These are phyloP conservation scores for Colletotrichum horii DNA, from an alignment of 2,329 filamentous ascomycete species.

Conservation along the genomic window DNA sequence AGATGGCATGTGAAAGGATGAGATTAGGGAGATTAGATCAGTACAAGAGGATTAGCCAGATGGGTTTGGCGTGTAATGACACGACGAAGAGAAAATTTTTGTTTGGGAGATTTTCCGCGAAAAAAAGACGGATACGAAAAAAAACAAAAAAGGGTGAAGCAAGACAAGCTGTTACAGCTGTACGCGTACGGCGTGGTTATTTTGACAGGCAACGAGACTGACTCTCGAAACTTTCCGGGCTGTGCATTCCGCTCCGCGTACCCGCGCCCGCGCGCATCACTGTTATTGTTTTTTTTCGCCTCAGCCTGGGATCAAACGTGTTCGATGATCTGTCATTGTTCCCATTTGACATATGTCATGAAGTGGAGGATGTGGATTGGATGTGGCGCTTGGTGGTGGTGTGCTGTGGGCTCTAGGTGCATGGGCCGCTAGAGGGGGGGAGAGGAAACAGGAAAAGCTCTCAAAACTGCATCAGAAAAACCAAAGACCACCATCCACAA, in stretches of 20 bases:
- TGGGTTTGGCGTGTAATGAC: neutral
- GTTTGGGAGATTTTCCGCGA: neutral
- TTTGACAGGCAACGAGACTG: neutral
- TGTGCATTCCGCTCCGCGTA: neutral
- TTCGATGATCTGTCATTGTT: neutral
- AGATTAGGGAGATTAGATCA: neutral
- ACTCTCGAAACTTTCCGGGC: constrained; percentile 13
- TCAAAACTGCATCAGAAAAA: constrained; percentile 2
- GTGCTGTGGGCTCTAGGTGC: neutral
- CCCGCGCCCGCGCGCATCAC: neutral
- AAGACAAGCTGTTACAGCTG: neutral
- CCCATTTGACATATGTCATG: neutral
- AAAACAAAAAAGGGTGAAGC: neutral
- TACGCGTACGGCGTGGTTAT: neutral
- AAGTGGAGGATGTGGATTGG: neutral
- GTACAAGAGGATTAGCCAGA: neutral
- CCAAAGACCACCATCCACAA: neutral
- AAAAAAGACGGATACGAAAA: constrained; percentile 2
- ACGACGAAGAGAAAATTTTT: neutral
- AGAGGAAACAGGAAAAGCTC: neutral
- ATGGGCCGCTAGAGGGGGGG: neutral
- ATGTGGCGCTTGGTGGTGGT: neutral
- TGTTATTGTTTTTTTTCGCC: neutral
- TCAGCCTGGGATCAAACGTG: neutral
- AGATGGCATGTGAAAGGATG: neutral